Evolutionary conservation across 768 basidiomycete species (phyloP).

Genomic region (Fomitopsis serialis): DNA sequence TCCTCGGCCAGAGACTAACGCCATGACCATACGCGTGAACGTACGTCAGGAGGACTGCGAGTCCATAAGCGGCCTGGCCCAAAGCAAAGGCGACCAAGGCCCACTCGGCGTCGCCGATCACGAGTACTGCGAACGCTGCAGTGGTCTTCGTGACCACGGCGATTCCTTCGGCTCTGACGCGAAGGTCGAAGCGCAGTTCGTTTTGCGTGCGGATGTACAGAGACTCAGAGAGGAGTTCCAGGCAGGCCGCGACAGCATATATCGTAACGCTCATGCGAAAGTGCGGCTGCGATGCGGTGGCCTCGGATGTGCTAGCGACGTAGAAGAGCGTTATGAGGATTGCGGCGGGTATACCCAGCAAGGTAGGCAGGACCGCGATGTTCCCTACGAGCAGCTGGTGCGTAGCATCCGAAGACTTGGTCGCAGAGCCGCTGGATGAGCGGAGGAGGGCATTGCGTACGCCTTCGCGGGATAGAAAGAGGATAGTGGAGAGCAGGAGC

Average conservation of each 20-base stretch:
- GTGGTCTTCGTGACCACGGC: constrained; percentile 74
- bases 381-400: constrained; percentile 28
- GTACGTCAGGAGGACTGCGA: constrained; percentile 54
- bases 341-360: constrained; percentile 65
- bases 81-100: constrained; percentile 80
- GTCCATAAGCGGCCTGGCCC: constrained; percentile 77
- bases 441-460: constrained; percentile 82
- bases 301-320: constrained; percentile 41
- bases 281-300: constrained; percentile 55
- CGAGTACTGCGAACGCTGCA: constrained; percentile 61
- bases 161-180: constrained; percentile 83
- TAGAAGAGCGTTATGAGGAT: constrained; percentile 49
- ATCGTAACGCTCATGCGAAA: constrained; percentile 59
- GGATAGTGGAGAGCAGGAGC: constrained; percentile 79
- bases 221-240: constrained; percentile 82
- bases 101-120: constrained; percentile 35
- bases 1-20: constrained; percentile 14
- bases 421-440: constrained; percentile 23
- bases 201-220: constrained; percentile 41
- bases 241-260: constrained; percentile 69
- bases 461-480: constrained; percentile 93
- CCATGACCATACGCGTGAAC: constrained; percentile 21
- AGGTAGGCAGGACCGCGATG: constrained; percentile 59
- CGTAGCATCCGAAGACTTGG: neutral
- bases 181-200: constrained; percentile 61